Percentiles rank a stretch among this genome's conserved stretches.
phyloP scores from a whole-genome alignment of 768 basidiomycete genomes.

The Tulasnella sp. region DNA sequence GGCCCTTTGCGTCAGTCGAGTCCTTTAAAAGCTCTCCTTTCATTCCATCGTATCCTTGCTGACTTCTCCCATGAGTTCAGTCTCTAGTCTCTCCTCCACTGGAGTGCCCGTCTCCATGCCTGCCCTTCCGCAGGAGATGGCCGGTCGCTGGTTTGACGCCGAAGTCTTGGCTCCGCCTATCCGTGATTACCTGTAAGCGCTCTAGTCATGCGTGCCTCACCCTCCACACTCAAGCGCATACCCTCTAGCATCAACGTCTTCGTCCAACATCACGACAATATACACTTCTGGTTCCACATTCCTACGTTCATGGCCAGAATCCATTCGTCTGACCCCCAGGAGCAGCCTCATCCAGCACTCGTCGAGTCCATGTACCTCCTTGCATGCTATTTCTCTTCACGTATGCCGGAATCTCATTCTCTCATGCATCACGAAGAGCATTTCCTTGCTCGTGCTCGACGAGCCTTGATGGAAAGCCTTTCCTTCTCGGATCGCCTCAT shows the following conservation, averaged over 20 bases:
- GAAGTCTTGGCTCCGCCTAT: neutral
- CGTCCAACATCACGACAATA: neutral
- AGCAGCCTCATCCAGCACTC: constrained; percentile 14
- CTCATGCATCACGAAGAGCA: constrained; percentile 11
- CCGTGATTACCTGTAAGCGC: neutral
- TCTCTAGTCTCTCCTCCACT: neutral
- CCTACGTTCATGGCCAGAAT: constrained; percentile 3
- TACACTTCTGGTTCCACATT: constrained; percentile 12
- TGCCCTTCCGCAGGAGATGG: too few relatives aligned
- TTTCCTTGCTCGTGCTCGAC: constrained; percentile 15
- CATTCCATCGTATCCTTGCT: neutral
- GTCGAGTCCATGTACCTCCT: constrained; percentile 18
- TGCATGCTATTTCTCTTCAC: constrained; percentile 15
- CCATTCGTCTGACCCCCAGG: neutral
- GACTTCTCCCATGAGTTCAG: too few relatives aligned
- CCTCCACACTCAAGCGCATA: too few relatives aligned
- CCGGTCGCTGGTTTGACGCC: neutral
- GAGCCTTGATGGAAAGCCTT: constrained; percentile 9
- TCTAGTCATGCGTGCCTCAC: too few relatives aligned
- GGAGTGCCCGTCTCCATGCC: too few relatives aligned
- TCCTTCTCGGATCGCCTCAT: constrained; percentile 15
- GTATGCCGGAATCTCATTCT: neutral
- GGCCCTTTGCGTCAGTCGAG: neutral
- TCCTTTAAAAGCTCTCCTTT: neutral
- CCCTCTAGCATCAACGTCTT: constrained; percentile 10